Percentiles rank a stretch among this genome's conserved stretches.
Conservation (phyloP, 2,329 filamentous ascomycete genomes). For the Trichoderma brevicompactum region DNA sequence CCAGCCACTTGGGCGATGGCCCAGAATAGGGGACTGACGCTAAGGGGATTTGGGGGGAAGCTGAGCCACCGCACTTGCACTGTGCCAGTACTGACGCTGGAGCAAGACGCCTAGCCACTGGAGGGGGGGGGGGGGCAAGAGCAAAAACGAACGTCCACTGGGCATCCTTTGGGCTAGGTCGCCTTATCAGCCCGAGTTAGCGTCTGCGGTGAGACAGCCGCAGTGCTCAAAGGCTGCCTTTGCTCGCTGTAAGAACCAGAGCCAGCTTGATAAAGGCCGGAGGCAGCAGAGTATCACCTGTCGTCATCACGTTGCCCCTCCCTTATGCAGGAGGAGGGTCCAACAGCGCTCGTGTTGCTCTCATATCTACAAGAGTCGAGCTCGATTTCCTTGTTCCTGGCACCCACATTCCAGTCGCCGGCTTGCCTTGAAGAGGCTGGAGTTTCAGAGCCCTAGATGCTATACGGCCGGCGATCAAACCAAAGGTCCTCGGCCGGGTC, state of each 20-base stretch:
- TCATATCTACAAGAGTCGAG: neutral
- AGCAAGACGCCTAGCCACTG: constrained; percentile 1
- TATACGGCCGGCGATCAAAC: neutral
- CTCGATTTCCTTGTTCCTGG: neutral
- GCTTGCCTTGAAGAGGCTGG: neutral
- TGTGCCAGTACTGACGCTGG: constrained; percentile 1
- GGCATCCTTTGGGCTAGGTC: constrained; percentile 23
- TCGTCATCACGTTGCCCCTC: constrained; percentile 30
- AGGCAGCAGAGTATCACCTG: constrained; percentile 22
- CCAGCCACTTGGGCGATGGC: constrained; percentile 17
- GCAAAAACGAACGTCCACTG: constrained; percentile 4
- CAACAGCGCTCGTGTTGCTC: constrained; percentile 9
- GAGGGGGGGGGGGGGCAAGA: too few species aligned
- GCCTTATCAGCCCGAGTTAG: constrained; percentile 21
- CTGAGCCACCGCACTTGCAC: constrained; percentile 30
- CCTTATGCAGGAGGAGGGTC: constrained; percentile 26
- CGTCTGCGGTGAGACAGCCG: constrained; percentile 26
- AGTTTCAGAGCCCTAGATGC: neutral
- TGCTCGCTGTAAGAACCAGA: constrained; percentile 8
- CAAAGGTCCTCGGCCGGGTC: neutral
- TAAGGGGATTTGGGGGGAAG: constrained; percentile 23
- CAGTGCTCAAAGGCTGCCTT: constrained; percentile 3
- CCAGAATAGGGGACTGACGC: constrained; percentile 31
- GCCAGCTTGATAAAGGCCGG: constrained; percentile 1
- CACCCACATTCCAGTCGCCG: constrained; percentile 7